Conservation (phyloP, 768 basidiomycete species). For the Asterophora lycoperdoides region DNA sequence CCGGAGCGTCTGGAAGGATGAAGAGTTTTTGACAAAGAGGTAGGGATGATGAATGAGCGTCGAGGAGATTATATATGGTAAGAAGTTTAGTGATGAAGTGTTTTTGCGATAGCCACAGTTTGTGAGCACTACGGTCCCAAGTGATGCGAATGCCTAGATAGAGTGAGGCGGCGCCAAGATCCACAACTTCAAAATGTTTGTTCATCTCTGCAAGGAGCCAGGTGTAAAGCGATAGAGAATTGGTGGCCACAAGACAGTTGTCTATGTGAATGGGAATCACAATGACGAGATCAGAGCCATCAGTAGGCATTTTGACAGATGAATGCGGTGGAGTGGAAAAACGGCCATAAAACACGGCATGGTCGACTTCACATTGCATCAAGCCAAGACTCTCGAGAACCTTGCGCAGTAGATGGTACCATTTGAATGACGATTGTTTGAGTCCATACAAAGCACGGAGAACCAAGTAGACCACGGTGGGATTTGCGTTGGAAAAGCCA, state of each 20-base stretch:
- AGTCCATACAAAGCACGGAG: too few species aligned
- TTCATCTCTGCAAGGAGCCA: constrained; percentile 18
- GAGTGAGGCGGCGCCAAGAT: too few species aligned
- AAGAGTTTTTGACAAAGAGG: not conserved
- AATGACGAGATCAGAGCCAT: constrained; percentile 14
- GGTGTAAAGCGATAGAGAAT: constrained; percentile 13
- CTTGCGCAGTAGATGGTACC: too few species aligned
- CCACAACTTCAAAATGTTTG: not conserved
- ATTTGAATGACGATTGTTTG: too few species aligned
- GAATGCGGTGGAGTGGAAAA: constrained; percentile 14
- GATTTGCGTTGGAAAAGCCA: too few species aligned
- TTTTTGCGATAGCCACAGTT: constrained; percentile 13
- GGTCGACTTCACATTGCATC: constrained; percentile 23
- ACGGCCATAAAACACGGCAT: constrained; percentile 8
- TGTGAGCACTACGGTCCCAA: not conserved
- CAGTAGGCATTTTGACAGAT: constrained; percentile 11
- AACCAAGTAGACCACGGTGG: too few species aligned
- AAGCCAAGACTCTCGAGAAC: too few species aligned
- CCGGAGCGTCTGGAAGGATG: not conserved
- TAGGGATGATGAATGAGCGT: not conserved
- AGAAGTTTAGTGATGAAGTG: constrained; percentile 12
- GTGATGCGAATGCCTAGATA: too few species aligned
- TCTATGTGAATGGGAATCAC: constrained; percentile 25
- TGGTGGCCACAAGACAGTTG: constrained; percentile 19
- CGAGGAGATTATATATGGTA: constrained; percentile 9